phyloP scores from a whole-genome alignment of 2,329 filamentous ascomycete species.

The Fusarium sp. region DNA sequence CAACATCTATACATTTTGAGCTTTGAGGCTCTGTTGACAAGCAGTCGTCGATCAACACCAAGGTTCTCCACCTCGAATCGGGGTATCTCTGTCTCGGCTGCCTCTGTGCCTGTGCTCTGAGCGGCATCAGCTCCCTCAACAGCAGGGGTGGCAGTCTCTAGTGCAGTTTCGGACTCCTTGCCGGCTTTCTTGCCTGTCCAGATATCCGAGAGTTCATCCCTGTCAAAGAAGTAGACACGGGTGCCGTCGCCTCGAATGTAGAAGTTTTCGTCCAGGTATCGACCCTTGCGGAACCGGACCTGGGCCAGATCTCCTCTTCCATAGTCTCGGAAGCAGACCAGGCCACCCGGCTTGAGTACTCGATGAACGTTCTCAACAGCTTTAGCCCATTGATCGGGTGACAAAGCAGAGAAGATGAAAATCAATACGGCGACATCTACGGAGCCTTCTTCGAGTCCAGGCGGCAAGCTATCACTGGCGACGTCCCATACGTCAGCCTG shows the following conservation, averaged over 20 bases:
- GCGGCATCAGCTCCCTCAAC: constrained; percentile 5
- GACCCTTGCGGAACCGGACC: constrained; percentile 94
- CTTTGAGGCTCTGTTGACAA: constrained; percentile 90
- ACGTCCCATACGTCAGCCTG: constrained; percentile 97
- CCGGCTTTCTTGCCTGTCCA: constrained; percentile 68
- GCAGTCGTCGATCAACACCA: constrained; percentile 85
- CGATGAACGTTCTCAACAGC: constrained; percentile 84
- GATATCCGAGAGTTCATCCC: constrained; percentile 81
- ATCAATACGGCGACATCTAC: constrained; percentile 95
- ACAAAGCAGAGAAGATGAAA: constrained; percentile 95
- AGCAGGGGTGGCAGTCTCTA: constrained; percentile 1
- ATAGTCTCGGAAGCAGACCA: constrained; percentile 96
- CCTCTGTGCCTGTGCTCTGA: constrained; percentile 30
- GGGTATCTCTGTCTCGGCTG: constrained; percentile 40
- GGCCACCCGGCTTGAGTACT: constrained; percentile 90
- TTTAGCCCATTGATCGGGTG: constrained; percentile 83
- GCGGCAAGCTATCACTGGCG: constrained; percentile 77
- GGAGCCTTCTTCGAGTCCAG: constrained; percentile 78
- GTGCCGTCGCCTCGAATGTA: constrained; percentile 97
- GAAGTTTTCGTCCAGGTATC: constrained; percentile 96
- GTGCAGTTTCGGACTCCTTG: constrained; percentile 29
- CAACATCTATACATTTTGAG: constrained; percentile 99
- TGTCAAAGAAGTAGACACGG: constrained; percentile 96
- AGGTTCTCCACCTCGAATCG: constrained; percentile 80
- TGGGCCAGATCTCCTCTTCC: constrained; percentile 95